Conservation (phyloP, 345 rosid species). For the Toxicodendron radicans region DNA sequence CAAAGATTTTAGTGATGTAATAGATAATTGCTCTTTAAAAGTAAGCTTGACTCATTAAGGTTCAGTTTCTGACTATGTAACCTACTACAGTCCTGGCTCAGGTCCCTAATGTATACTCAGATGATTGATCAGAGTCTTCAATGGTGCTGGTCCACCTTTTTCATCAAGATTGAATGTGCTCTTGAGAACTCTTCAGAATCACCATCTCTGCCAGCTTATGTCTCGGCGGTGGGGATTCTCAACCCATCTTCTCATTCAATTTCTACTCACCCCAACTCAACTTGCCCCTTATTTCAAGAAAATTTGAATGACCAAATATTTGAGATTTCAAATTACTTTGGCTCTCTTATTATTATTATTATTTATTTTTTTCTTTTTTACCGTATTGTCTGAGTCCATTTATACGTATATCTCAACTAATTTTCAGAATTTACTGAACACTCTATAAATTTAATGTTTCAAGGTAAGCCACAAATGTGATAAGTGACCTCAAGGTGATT, state of each 20-base stretch:
- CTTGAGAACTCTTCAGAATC: not conserved
- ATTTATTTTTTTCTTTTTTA: no score
- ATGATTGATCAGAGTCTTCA: not conserved
- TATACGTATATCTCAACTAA: no score
- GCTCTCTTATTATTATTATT: no score
- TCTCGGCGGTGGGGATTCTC: conserved; percentile 8
- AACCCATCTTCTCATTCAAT: conserved; percentile 8
- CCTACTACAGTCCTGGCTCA: not conserved
- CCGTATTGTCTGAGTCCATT: no score
- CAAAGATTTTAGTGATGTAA: not conserved
- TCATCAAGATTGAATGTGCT: not conserved
- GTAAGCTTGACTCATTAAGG: not conserved
- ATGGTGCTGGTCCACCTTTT: conserved; percentile 2
- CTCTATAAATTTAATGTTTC: no score
- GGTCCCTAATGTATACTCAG: not conserved
- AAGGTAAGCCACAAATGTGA: no score
- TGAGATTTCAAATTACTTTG: no score
- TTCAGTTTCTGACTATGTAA: not conserved
- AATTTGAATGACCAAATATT: no score
- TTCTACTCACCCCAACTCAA: not conserved
- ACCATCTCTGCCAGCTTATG: conserved; percentile 9
- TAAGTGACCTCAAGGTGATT: no score
- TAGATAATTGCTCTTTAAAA: conserved; percentile 2
- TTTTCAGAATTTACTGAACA: no score
- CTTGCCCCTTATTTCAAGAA: not conserved